Percentiles rank a stretch among this genome's conserved stretches.
Evolutionary conservation across 192 early-diverging fungal species (phyloP).

Genomic region (Paraglomus brasilianum): DNA sequence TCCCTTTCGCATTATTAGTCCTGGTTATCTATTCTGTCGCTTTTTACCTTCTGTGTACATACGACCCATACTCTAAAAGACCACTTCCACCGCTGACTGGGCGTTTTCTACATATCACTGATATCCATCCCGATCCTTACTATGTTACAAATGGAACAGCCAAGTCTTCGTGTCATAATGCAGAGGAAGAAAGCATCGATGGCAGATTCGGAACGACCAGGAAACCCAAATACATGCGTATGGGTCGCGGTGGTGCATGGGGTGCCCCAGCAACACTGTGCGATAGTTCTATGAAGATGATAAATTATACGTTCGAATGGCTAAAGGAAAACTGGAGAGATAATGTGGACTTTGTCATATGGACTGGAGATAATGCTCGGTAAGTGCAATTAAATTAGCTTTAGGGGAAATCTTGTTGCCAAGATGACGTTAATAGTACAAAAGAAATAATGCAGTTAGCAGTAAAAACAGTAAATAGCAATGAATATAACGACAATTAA

Average conservation of each 20-base stretch:
- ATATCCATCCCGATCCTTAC: slow-evolving; percentile 58
- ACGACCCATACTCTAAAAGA: neutral
- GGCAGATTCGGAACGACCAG: slow-evolving; percentile 6
- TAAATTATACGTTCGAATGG: slow-evolving; percentile 57
- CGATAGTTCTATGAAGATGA: slow-evolving; percentile 56
- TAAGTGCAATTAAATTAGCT: slow-evolving; percentile 20
- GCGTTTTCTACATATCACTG: slow-evolving; percentile 69
- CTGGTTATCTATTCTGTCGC: too few relatives aligned
- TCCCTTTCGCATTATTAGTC: too few relatives aligned
- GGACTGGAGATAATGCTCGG: slow-evolving; percentile 71
- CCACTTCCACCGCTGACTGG: slow-evolving; percentile 37
- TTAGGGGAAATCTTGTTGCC: neutral
- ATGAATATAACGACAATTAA: neutral
- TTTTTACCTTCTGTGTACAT: too few relatives aligned
- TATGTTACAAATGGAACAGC: slow-evolving; percentile 53
- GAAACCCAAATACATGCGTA: slow-evolving; percentile 19
- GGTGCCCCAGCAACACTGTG: slow-evolving; percentile 58
- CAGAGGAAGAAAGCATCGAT: slow-evolving; percentile 2
- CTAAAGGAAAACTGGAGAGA: slow-evolving; percentile 40
- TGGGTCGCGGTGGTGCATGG: slow-evolving; percentile 43
- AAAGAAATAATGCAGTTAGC: neutral
- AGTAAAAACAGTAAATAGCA: too few relatives aligned
- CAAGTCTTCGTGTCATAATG: slow-evolving; percentile 57
- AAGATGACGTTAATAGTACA: neutral
- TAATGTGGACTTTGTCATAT: slow-evolving; percentile 66